phyloP scores from a whole-genome alignment of 176 grass and related monocot species.

The Oryza punctata region DNA sequence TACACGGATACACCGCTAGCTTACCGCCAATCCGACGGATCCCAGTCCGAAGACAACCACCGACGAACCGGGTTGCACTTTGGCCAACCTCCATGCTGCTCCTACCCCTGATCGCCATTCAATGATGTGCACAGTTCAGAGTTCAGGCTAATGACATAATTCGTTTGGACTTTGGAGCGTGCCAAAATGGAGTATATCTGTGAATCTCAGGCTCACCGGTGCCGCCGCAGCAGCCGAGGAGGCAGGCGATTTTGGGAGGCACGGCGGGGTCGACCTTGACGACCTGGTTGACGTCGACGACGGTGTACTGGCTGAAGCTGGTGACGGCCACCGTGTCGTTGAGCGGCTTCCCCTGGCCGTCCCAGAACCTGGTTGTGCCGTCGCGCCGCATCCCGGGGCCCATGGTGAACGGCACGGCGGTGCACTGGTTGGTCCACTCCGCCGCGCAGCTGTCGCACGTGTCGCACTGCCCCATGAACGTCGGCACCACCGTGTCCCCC shows the following conservation, averaged over 20 bases:
- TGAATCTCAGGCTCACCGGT: conserved; percentile 29
- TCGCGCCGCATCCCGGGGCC: conserved; percentile 65
- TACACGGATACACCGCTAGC: not conserved
- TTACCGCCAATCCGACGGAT: conserved; percentile 68
- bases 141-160: not conserved
- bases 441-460: conserved; percentile 56
- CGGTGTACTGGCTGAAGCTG: conserved; percentile 87
- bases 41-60: conserved; percentile 77
- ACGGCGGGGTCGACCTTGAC: conserved; percentile 52
- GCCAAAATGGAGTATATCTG: too few species aligned
- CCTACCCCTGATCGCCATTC: conserved; percentile 52
- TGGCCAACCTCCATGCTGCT: conserved; percentile 70
- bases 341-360: conserved; percentile 46
- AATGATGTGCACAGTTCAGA: not conserved
- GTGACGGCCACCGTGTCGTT: conserved; percentile 55
- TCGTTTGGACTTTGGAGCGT: not conserved
- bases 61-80: conserved; percentile 53
- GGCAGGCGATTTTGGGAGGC: conserved; percentile 63
- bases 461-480: conserved; percentile 66
- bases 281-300: conserved; percentile 65
- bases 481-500: conserved; percentile 66
- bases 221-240: conserved; percentile 68
- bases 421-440: conserved; percentile 54
- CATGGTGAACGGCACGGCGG: conserved; percentile 24
- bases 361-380: conserved; percentile 59